These are phyloP conservation scores for Tylopilus sp. DNA, from an alignment of 1,284 basidiomycete species.

Conservation along the genomic window DNA sequence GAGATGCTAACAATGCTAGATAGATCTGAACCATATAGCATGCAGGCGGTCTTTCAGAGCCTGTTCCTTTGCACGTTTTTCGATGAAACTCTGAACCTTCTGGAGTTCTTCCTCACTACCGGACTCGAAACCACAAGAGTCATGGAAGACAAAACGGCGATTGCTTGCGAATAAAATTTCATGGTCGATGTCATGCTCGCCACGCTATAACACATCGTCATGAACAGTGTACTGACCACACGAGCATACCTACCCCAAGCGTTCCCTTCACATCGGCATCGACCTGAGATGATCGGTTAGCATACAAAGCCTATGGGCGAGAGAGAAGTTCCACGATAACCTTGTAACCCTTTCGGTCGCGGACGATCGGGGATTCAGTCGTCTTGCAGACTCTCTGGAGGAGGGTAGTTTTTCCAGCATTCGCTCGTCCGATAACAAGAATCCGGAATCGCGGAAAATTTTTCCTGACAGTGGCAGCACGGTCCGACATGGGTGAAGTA, in stretches of 20 bases:
- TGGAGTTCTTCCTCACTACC: slow-evolving; percentile 21
- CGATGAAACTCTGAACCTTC: slow-evolving; percentile 19
- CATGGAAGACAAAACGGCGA: slow-evolving; percentile 28
- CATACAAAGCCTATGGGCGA: neutral
- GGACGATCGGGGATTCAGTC: neutral
- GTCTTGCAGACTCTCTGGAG: slow-evolving; percentile 5
- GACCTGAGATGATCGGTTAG: neutral
- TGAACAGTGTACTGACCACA: neutral
- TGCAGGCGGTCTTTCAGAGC: slow-evolving; percentile 20
- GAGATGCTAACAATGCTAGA: neutral
- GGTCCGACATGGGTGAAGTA: neutral
- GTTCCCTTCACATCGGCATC: neutral
- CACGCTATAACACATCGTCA: slow-evolving; percentile 21
- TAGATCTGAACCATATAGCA: slow-evolving; percentile 27
- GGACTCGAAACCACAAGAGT: slow-evolving; percentile 32
- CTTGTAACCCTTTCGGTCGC: neutral
- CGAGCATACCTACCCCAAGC: neutral
- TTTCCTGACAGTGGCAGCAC: neutral
- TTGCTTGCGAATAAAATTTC: slow-evolving; percentile 28
- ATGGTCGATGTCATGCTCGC: slow-evolving; percentile 33
- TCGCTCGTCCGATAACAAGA: slow-evolving; percentile 6
- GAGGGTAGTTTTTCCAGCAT: slow-evolving; percentile 2
- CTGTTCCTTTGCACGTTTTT: neutral
- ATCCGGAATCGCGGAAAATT: slow-evolving; percentile 5
- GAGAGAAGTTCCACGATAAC: neutral